Conservation (phyloP, 2,329 filamentous ascomycete species). For the Hypoxylon sp. region DNA sequence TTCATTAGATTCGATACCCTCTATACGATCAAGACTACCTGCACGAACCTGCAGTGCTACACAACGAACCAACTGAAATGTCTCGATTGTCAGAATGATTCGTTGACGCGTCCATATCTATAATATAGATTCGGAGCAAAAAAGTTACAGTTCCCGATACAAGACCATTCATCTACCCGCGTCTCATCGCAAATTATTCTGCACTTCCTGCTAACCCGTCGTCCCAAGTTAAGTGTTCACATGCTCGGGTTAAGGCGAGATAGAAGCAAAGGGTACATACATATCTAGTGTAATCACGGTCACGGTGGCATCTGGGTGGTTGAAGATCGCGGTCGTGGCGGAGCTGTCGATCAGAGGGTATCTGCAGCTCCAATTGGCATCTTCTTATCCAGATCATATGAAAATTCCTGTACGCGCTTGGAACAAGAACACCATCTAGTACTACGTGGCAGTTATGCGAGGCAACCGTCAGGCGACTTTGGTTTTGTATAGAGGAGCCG, state of each 20-base stretch:
- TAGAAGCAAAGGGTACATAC: conserved; percentile 17
- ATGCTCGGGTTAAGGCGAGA: conserved; percentile 28
- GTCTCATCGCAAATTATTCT: conserved; percentile 31
- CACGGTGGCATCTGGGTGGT: conserved; percentile 7
- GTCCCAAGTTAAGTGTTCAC: conserved; percentile 6
- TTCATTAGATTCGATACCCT: conserved; percentile 23
- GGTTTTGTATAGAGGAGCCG: conserved; percentile 26
- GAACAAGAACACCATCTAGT: conserved; percentile 31
- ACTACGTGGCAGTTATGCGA: conserved; percentile 46
- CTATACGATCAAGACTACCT: conserved; percentile 29
- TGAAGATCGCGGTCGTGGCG: conserved; percentile 38
- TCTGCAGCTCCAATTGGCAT: conserved; percentile 47
- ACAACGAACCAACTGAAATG: conserved; percentile 22
- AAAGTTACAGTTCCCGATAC: conserved; percentile 39
- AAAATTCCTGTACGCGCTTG: conserved; percentile 32
- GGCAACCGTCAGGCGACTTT: conserved; percentile 38
- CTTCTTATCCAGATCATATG: conserved; percentile 35
- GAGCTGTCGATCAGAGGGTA: conserved; percentile 44
- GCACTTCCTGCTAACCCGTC: neutral
- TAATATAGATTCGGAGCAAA: conserved; percentile 43
- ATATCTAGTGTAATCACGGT: conserved; percentile 37
- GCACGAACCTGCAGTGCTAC: conserved; percentile 40
- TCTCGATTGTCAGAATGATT: conserved; percentile 28
- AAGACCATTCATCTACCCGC: conserved; percentile 40
- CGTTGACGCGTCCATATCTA: conserved; percentile 32